phyloP scores from a whole-genome alignment of 306 rosid genomes.

The Dryas octopetala region DNA sequence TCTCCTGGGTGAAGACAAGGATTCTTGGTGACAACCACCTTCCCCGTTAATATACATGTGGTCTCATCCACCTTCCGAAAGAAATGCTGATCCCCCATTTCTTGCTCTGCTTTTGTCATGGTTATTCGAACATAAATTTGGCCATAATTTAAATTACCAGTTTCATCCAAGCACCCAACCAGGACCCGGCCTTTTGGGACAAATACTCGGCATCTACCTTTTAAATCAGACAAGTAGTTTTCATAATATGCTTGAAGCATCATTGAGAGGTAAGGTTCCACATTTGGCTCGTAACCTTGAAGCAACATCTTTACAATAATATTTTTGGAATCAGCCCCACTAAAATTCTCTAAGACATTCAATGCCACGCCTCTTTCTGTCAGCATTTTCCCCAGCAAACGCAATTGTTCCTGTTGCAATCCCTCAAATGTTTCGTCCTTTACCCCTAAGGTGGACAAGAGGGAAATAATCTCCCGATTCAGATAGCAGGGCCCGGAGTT shows the following conservation, averaged over 20 bases:
- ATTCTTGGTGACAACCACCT: slow-evolving; percentile 80
- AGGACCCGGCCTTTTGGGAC: slow-evolving; percentile 83
- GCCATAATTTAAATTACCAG: slow-evolving; percentile 77
- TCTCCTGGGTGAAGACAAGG: slow-evolving; percentile 99
- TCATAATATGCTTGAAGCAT: slow-evolving; percentile 77
- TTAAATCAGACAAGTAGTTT: slow-evolving; percentile 70
- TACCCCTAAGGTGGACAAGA: slow-evolving; percentile 76
- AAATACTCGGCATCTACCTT: slow-evolving; percentile 66
- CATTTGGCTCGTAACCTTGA: slow-evolving; percentile 71
- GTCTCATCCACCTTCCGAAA: slow-evolving; percentile 59
- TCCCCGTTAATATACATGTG: slow-evolving; percentile 62
- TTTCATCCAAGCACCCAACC: slow-evolving; percentile 90
- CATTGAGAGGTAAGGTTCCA: slow-evolving; percentile 87
- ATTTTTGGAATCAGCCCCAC: slow-evolving; percentile 57
- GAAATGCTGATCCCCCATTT: slow-evolving; percentile 46
- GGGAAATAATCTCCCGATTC: slow-evolving; percentile 80
- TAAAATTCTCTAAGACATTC: slow-evolving; percentile 60
- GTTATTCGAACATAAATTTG: slow-evolving; percentile 70
- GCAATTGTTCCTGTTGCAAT: slow-evolving; percentile 71
- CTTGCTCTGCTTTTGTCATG: slow-evolving; percentile 55
- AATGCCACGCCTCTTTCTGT: slow-evolving; percentile 58
- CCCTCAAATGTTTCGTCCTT: slow-evolving; percentile 70
- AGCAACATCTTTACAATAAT: slow-evolving; percentile 76
- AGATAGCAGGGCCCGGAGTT: slow-evolving; percentile 86
- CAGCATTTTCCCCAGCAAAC: slow-evolving; percentile 64